Conservation (phyloP, 345 rosid genomes). For the Xanthoceras sorbifolium region DNA sequence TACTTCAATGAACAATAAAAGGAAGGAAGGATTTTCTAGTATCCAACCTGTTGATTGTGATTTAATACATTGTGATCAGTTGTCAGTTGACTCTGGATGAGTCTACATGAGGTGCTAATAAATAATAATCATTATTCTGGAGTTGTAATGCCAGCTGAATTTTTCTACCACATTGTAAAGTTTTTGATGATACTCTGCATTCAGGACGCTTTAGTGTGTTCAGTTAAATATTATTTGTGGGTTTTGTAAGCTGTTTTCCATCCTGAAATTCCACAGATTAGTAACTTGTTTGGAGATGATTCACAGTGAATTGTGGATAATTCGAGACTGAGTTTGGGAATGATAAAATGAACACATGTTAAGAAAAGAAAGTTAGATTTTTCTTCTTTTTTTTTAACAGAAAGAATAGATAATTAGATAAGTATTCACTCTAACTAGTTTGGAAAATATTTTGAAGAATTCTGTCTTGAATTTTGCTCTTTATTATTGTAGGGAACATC, state of each 20-base stretch:
- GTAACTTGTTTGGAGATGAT: neutral
- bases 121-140: neutral
- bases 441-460: neutral
- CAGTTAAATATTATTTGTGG: neutral
- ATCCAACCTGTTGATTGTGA: neutral
- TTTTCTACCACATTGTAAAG: neutral
- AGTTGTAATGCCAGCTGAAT: neutral
- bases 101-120: neutral
- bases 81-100: neutral
- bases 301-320: neutral
- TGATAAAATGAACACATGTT: neutral
- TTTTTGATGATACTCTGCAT: neutral
- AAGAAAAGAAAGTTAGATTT: neutral
- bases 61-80: neutral
- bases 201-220: neutral
- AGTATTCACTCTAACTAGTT: neutral
- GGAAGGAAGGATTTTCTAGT: neutral
- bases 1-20: neutral
- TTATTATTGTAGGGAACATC: conserved; percentile 66
- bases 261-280: neutral
- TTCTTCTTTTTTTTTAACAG: neutral
- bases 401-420: neutral
- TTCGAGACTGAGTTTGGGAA: neutral
- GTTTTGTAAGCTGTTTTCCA: neutral
- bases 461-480: conserved; percentile 12